Evolutionary conservation across 1,284 basidiomycete genomes (phyloP).

Genomic region (Quambalaria eucalypti): DNA sequence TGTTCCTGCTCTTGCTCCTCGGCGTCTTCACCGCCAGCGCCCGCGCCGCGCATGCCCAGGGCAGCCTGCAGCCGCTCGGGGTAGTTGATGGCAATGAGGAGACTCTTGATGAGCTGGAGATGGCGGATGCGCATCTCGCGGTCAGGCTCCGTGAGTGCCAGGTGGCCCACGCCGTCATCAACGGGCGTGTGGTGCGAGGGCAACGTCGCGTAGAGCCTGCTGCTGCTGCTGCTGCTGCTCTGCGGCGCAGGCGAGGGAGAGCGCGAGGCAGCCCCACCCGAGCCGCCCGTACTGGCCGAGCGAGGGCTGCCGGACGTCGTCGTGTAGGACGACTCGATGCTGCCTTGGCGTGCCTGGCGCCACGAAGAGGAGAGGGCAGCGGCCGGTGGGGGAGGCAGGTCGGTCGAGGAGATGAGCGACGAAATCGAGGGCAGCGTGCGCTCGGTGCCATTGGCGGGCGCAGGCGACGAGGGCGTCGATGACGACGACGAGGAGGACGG

Average conservation of each 20-base stretch:
- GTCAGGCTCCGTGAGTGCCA: not conserved
- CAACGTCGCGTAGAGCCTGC: not conserved
- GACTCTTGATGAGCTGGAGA: slow-evolving; percentile 23
- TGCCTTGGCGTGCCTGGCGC: too few relatives aligned
- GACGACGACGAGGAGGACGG: too few relatives aligned
- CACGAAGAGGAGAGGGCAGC: too few relatives aligned
- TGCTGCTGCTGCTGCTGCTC: too few relatives aligned
- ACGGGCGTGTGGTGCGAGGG: not conserved
- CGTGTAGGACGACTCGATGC: too few relatives aligned
- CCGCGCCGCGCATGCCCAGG: slow-evolving; percentile 5
- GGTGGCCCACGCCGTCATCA: not conserved
- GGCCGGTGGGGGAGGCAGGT: not conserved
- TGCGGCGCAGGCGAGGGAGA: not conserved
- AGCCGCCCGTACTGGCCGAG: too few relatives aligned
- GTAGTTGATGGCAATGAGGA: slow-evolving; percentile 34
- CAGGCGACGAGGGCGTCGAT: too few relatives aligned
- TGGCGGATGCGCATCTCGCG: slow-evolving; percentile 12
- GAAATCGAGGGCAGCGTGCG: slow-evolving; percentile 2
- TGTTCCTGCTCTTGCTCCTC: not conserved
- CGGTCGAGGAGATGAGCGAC: slow-evolving; percentile 1
- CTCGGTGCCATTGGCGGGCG: too few relatives aligned
- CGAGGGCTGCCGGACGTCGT: too few relatives aligned
- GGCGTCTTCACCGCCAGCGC: not conserved
- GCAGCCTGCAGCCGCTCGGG: slow-evolving; percentile 9
- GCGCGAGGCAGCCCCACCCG: not conserved